Percentiles rank a stretch among this genome's conserved stretches.
Evolutionary conservation across 2,329 filamentous ascomycete genomes (phyloP).

Genomic region (Pseudogymnoascus sp.): DNA sequence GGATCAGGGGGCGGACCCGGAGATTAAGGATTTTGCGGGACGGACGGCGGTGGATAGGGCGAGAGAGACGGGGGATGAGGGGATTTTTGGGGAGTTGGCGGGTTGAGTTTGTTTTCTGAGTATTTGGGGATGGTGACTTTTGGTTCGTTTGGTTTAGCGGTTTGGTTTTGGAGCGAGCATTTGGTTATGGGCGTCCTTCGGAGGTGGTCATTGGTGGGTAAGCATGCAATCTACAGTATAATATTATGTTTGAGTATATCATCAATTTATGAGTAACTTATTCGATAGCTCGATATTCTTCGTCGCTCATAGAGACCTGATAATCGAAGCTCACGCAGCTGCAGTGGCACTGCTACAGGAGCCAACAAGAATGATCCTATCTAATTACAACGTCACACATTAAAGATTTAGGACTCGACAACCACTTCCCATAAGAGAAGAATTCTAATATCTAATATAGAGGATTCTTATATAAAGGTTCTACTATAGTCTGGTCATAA

Average conservation of each 20-base stretch:
- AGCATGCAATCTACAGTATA: neutral
- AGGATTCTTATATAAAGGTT: neutral
- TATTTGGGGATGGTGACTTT: neutral
- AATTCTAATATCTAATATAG: neutral
- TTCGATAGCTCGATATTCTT: neutral
- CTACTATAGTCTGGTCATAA: neutral
- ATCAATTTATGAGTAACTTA: neutral
- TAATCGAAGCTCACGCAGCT: too few relatives aligned
- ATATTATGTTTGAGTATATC: neutral
- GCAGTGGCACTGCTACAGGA: neutral
- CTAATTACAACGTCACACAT: neutral
- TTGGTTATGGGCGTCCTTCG: neutral
- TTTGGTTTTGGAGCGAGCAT: neutral
- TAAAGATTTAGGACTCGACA: neutral
- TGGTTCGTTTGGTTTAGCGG: neutral
- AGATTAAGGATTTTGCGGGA: neutral
- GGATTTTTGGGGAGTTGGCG: neutral
- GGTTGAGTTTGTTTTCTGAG: neutral
- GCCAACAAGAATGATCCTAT: neutral
- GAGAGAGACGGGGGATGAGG: neutral
- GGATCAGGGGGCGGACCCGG: neutral
- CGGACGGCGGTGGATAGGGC: neutral
- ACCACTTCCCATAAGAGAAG: neutral
- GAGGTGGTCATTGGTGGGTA: neutral
- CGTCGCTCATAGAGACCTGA: neutral